Percentiles rank a stretch among this genome's conserved stretches.
phyloP scores from a whole-genome alignment of 306 rosid genomes.

The Trifolium repens region DNA sequence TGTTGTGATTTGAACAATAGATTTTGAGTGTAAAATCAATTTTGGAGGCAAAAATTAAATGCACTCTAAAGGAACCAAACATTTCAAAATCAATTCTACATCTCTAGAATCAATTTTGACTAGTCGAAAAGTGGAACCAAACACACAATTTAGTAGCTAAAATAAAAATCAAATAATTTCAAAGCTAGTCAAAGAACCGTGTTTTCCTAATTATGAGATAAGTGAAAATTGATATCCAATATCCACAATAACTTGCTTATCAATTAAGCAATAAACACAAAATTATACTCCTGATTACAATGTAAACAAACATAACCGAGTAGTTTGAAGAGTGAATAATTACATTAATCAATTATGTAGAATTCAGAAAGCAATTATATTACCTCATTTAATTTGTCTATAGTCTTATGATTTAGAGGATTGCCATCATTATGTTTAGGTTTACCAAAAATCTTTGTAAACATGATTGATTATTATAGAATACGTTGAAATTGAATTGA shows the following conservation, averaged over 20 bases:
- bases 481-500: constrained; percentile 18
- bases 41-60: too few relatives aligned
- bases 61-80: too few relatives aligned
- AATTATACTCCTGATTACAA: neutral
- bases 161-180: too few relatives aligned
- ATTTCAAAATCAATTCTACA: too few relatives aligned
- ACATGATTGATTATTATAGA: constrained; percentile 57
- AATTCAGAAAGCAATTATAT: neutral
- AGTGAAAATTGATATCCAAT: neutral
- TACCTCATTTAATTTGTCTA: constrained; percentile 90
- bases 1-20: too few relatives aligned
- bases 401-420: constrained; percentile 57
- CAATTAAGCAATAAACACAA: neutral
- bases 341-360: constrained; percentile 3
- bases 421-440: constrained; percentile 71
- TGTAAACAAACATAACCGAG: neutral
- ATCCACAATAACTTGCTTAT: constrained; percentile 15
- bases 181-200: too few relatives aligned
- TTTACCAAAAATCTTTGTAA: constrained; percentile 79
- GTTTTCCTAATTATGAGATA: neutral
- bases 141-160: too few relatives aligned
- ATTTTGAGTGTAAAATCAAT: too few relatives aligned
- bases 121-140: too few relatives aligned
- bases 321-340: constrained; percentile 19
- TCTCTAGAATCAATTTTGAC: too few relatives aligned